Evolutionary conservation across 2,329 filamentous ascomycete genomes (phyloP).

Genomic region (Fusarium abutilonis): DNA sequence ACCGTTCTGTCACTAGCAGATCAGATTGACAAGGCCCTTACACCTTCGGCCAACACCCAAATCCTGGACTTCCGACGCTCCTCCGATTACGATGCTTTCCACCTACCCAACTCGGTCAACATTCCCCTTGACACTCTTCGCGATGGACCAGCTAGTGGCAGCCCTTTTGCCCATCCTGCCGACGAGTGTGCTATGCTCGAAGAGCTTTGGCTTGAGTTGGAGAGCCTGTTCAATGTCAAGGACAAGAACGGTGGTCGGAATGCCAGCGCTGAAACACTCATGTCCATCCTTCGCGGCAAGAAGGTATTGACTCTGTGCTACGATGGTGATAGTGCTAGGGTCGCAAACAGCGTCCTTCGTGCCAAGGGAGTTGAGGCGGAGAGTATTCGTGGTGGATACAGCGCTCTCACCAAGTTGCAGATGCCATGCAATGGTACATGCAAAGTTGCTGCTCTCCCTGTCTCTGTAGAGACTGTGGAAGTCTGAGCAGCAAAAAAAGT

Average conservation of each 20-base stretch:
- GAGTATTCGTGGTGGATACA: conserved; percentile 56
- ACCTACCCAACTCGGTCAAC: conserved; percentile 58
- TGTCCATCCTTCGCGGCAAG: conserved; percentile 48
- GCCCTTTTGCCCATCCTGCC: conserved; percentile 56
- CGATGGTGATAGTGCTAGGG: conserved; percentile 62
- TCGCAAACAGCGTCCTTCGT: conserved; percentile 64
- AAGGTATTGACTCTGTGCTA: conserved; percentile 62
- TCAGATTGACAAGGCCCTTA: conserved; percentile 43
- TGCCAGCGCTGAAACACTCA: conserved; percentile 42
- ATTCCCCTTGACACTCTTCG: conserved; percentile 54
- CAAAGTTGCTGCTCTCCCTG: conserved; percentile 35
- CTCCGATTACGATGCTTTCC: conserved; percentile 55
- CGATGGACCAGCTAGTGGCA: conserved; percentile 42
- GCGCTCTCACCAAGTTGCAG: conserved; percentile 42
- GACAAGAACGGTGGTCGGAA: conserved; percentile 44
- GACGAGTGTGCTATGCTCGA: conserved; percentile 57
- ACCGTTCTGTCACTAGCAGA: conserved; percentile 41
- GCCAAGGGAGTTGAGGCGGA: conserved; percentile 60
- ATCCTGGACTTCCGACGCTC: conserved; percentile 57
- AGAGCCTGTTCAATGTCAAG: conserved; percentile 54
- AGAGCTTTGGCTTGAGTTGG: conserved; percentile 60
- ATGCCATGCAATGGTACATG: conserved; percentile 44
- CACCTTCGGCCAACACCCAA: conserved; percentile 46
- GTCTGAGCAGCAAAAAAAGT: conserved; percentile 15
- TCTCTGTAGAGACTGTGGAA: conserved; percentile 43